phyloP scores from a whole-genome alignment of 2,329 filamentous ascomycete species.

The Verticillium longisporum region DNA sequence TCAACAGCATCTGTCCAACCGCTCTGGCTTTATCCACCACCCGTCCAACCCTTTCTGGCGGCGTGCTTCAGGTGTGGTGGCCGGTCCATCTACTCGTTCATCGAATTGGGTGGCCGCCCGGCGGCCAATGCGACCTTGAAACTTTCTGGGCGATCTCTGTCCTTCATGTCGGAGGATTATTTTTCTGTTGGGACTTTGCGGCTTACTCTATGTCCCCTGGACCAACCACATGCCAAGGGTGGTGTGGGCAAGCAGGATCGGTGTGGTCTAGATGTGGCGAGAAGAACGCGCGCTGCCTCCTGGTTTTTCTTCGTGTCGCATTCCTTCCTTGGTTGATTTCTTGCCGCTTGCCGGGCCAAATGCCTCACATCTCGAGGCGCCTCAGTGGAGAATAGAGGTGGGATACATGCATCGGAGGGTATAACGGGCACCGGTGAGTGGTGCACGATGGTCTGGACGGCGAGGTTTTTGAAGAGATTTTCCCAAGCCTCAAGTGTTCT shows the following conservation, averaged over 20 bases:
- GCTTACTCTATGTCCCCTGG: too few relatives aligned
- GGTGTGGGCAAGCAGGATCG: too few relatives aligned
- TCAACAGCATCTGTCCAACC: not conserved
- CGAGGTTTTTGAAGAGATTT: not conserved
- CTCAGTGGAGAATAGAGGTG: not conserved
- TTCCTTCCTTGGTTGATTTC: not conserved
- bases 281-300: not conserved
- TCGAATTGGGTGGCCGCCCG: not conserved
- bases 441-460: not conserved
- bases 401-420: not conserved
- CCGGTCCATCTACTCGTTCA: not conserved
- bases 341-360: not conserved
- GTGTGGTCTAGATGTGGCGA: not conserved
- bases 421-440: not conserved
- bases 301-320: not conserved
- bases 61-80: not conserved
- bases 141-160: not conserved
- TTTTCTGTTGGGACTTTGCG: not conserved
- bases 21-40: not conserved
- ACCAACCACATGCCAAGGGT: too few relatives aligned
- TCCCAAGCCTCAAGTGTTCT: not conserved
- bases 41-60: not conserved
- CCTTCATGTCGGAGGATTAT: not conserved
- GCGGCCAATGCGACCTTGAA: not conserved
- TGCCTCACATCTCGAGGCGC: not conserved